Evolutionary conservation across 805 yeast genomes (phyloP).

Genomic region (Grigorovia yakushimaensis): DNA sequence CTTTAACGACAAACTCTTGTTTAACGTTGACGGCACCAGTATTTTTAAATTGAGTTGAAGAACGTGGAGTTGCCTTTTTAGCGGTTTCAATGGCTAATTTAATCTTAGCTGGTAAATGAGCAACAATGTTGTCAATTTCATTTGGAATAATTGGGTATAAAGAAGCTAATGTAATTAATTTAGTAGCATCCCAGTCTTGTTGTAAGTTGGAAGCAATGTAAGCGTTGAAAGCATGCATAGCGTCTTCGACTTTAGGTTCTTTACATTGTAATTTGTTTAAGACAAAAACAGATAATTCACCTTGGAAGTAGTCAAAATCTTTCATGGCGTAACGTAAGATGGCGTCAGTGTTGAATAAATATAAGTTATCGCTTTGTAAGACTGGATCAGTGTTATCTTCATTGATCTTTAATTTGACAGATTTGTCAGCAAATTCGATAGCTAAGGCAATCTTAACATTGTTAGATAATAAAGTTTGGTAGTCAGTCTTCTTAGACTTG

Average conservation of each 20-base stretch:
- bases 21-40: slow-evolving; percentile 31
- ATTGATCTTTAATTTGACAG: slow-evolving; percentile 15
- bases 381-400: slow-evolving; percentile 19
- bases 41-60: slow-evolving; percentile 27
- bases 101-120: slow-evolving; percentile 27
- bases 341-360: slow-evolving; percentile 54
- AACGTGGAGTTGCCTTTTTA: slow-evolving; percentile 27
- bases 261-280: slow-evolving; percentile 13
- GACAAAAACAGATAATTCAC: slow-evolving; percentile 25
- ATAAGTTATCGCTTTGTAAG: slow-evolving; percentile 18
- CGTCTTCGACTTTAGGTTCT: slow-evolving; percentile 34
- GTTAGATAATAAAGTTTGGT: slow-evolving; percentile 19
- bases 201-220: slow-evolving; percentile 11
- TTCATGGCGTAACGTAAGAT: slow-evolving; percentile 52
- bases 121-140: slow-evolving; percentile 15
- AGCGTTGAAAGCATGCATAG: slow-evolving; percentile 21
- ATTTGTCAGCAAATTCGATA: slow-evolving; percentile 18
- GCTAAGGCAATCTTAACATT: slow-evolving; percentile 28
- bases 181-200: slow-evolving; percentile 36
- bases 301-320: slow-evolving; percentile 33
- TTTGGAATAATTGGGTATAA: slow-evolving; percentile 37
- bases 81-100: slow-evolving; percentile 39
- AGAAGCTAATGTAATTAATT: slow-evolving; percentile 50
- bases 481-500: slow-evolving; percentile 15
- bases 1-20: slow-evolving; percentile 18